These are phyloP conservation scores for Quillaja saponaria DNA, from an alignment of 306 rosid species.

Conservation along the genomic window DNA sequence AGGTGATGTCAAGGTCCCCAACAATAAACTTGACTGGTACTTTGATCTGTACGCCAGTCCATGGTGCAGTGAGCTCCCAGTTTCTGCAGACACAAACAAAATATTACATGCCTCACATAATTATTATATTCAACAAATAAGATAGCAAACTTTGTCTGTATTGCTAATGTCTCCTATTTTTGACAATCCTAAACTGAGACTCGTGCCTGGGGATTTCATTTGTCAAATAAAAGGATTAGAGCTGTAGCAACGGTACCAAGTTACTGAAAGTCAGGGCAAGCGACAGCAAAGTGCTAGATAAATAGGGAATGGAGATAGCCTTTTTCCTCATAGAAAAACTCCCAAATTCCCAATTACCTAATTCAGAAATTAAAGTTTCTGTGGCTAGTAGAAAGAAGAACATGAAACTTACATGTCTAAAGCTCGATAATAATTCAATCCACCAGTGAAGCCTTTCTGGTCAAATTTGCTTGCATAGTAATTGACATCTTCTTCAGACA, in stretches of 20 bases:
- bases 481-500: slow-evolving; percentile 65
- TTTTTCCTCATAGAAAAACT: neutral
- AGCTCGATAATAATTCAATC: slow-evolving; percentile 77
- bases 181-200: neutral
- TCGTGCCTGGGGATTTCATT: slow-evolving; percentile 1
- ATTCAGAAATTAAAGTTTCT: neutral
- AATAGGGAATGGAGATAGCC: neutral
- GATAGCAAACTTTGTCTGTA: neutral
- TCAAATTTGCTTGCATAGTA: slow-evolving; percentile 55
- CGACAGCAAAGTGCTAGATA: no score
- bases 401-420: slow-evolving; percentile 53
- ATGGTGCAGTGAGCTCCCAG: slow-evolving; percentile 73
- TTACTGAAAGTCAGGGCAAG: no score
- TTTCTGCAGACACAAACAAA: slow-evolving; percentile 49
- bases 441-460: slow-evolving; percentile 72
- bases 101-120: neutral
- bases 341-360: neutral
- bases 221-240: neutral
- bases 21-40: slow-evolving; percentile 71
- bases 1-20: slow-evolving; percentile 63
- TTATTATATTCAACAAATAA: slow-evolving; percentile 7
- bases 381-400: slow-evolving; percentile 1
- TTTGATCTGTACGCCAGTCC: slow-evolving; percentile 64
- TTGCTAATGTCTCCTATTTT: neutral
- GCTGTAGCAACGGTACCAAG: neutral